phyloP scores from a whole-genome alignment of 2,329 filamentous ascomycete genomes.

The Fusarium temperatum region DNA sequence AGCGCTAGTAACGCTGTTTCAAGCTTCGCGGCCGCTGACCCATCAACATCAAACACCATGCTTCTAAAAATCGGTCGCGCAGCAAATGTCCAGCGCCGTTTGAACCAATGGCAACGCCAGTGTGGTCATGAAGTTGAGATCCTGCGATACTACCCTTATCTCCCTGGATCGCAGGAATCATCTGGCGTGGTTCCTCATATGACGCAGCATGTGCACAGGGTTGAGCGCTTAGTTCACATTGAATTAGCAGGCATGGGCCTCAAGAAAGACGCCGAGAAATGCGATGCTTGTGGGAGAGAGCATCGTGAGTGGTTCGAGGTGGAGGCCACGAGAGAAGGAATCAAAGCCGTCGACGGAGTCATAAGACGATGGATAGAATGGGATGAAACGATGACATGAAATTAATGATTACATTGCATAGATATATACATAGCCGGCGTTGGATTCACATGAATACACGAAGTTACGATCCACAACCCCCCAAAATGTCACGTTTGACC shows the following conservation, averaged over 20 bases:
- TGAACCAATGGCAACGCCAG: conserved; percentile 94
- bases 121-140: conserved; percentile 90
- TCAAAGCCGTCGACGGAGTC: conserved; percentile 73
- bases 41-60: conserved; percentile 59
- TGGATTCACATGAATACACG: conserved; percentile 25
- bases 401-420: conserved; percentile 17
- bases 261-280: conserved; percentile 65
- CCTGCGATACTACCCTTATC: conserved; percentile 90
- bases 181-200: conserved; percentile 63
- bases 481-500: conserved; percentile 12
- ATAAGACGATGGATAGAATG: conserved; percentile 87
- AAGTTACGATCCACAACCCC: conserved; percentile 7
- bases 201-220: conserved; percentile 85
- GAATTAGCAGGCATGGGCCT: conserved; percentile 76
- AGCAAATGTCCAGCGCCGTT: conserved; percentile 85
- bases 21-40: conserved; percentile 54
- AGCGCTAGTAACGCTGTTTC: conserved; percentile 65
- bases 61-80: conserved; percentile 74
- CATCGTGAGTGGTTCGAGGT: conserved; percentile 98
- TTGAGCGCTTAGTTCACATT: conserved; percentile 89
- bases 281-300: conserved; percentile 80
- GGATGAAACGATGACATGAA: conserved; percentile 65
- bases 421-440: conserved; percentile 17
- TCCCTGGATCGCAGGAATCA: conserved; percentile 55
- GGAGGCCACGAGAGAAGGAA: conserved; percentile 74